A percentile compares a stretch with the other conserved stretches of the same genome.
These are phyloP conservation scores for Melaleuca alternifolia DNA, from an alignment of 345 rosid genomes.

Conservation along the genomic window DNA sequence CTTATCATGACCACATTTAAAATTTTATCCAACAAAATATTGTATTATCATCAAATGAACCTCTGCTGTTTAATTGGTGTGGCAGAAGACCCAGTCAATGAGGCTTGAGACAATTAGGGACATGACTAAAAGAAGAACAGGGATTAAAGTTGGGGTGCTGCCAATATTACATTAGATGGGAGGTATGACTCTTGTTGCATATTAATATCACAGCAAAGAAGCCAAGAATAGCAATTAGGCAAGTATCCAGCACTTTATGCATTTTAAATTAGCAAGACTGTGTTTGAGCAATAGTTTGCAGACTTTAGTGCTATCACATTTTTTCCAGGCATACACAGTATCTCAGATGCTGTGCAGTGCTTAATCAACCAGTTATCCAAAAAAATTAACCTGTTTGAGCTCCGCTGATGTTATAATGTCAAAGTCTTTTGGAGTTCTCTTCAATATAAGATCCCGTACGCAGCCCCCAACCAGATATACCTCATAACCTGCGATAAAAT, in stretches of 20 bases:
- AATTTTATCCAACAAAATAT: neutral
- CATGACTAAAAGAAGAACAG: neutral
- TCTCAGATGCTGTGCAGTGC: neutral
- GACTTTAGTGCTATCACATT: neutral
- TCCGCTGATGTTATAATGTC: slow-evolving; percentile 86
- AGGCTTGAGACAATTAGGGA: neutral
- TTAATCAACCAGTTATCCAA: neutral
- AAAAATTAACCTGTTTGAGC: slow-evolving; percentile 57
- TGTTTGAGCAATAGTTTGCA: neutral
- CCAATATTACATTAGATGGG: neutral
- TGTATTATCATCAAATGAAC: neutral
- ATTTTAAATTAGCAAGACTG: neutral
- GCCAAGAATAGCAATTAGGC: neutral
- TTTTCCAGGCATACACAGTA: neutral
- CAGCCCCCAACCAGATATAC: slow-evolving; percentile 98
- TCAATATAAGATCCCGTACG: slow-evolving; percentile 85
- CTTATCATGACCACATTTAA: neutral
- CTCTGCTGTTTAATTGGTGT: neutral
- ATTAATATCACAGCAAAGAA: neutral
- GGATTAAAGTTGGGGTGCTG: neutral
- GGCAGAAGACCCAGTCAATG: neutral
- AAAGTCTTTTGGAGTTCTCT: slow-evolving; percentile 77
- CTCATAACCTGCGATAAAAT: slow-evolving; percentile 41
- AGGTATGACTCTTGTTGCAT: neutral
- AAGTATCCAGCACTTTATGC: neutral